These are phyloP conservation scores for Phytopythium aichiense DNA, from an alignment of 352 stramenopile species.

Conservation along the genomic window DNA sequence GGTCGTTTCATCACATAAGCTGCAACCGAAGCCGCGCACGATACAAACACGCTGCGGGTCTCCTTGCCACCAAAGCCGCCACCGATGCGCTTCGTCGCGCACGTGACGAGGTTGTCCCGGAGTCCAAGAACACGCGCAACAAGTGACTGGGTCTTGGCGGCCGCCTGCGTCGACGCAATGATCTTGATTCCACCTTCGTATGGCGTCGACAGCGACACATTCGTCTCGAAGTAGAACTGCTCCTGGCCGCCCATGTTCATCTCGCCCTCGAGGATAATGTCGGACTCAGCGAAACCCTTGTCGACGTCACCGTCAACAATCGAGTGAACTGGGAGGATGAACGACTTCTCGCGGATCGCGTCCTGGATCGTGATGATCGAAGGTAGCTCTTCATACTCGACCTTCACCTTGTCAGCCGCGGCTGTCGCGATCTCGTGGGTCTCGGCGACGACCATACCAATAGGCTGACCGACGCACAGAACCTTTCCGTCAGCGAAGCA, in stretches of 20 bases:
- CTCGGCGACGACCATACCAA: conserved; percentile 84
- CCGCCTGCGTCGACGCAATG: conserved; percentile 92
- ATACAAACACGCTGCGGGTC: conserved; percentile 90
- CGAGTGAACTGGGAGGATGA: conserved; percentile 79
- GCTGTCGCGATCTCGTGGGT: conserved; percentile 70
- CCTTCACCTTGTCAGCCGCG: conserved; percentile 77
- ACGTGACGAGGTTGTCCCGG: conserved; percentile 88
- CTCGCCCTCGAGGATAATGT: conserved; percentile 83
- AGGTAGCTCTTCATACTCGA: conserved; percentile 88
- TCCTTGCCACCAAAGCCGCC: conserved; percentile 97
- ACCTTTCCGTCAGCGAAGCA: conserved; percentile 76
- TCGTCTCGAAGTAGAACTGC: conserved; percentile 96
- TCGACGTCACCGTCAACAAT: conserved; percentile 86
- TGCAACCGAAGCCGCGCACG: conserved; percentile 88
- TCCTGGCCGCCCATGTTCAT: conserved; percentile 91
- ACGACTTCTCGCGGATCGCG: conserved; percentile 90
- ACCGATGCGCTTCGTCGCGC: conserved; percentile 92
- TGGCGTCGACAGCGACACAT: conserved; percentile 75
- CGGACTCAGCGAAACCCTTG: conserved; percentile 55
- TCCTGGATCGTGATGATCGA: conserved; percentile 95
- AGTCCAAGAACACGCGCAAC: conserved; percentile 91
- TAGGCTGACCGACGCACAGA: conserved; percentile 69
- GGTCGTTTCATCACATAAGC: conserved; percentile 85
- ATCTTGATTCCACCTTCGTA: conserved; percentile 91
- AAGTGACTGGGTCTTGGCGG: conserved; percentile 90